These are phyloP conservation scores for Eremothecium cymbalariae DNA, from an alignment of 1,139 yeast genomes.

Conservation along the genomic window DNA sequence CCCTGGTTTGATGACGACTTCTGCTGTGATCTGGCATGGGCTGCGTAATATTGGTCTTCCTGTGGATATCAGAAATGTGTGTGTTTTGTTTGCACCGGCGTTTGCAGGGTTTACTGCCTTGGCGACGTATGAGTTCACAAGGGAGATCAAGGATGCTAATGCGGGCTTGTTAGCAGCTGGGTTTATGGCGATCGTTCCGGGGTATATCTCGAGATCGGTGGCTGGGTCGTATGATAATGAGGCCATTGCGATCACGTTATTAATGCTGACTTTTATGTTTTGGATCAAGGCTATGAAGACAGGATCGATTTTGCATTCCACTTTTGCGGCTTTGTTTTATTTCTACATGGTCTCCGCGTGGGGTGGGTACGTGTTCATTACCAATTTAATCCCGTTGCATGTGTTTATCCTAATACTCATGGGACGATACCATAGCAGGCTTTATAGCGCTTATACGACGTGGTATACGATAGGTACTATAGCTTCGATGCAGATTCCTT, in stretches of 20 bases:
- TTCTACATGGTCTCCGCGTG: constrained; percentile 99
- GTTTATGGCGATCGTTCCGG: constrained; percentile 97
- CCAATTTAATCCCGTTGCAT: constrained; percentile 94
- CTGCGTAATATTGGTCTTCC: constrained; percentile 68
- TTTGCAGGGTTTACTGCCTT: constrained; percentile 90
- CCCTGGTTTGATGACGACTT: constrained; percentile 97
- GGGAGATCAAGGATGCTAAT: constrained; percentile 81
- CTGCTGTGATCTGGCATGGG: constrained; percentile 78
- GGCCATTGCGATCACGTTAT: constrained; percentile 93
- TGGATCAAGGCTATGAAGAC: constrained; percentile 93
- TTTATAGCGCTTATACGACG: constrained; percentile 88
- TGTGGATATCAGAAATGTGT: constrained; percentile 86
- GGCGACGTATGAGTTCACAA: constrained; percentile 82
- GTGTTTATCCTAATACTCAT: constrained; percentile 81
- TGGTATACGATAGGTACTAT: constrained; percentile 96
- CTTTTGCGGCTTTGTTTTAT: constrained; percentile 78
- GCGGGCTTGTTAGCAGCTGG: constrained; percentile 91
- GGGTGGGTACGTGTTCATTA: constrained; percentile 99
- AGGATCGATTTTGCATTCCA: constrained; percentile 82
- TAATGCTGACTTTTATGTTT: constrained; percentile 90
- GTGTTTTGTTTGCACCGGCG: constrained; percentile 95
- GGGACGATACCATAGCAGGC: constrained; percentile 83
- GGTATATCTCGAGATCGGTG: constrained; percentile 94
- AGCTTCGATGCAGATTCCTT: constrained; percentile 98
- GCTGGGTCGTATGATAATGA: constrained; percentile 99